phyloP scores from a whole-genome alignment of 371 early-diverging fungal species.

The Antonospora locustae region DNA sequence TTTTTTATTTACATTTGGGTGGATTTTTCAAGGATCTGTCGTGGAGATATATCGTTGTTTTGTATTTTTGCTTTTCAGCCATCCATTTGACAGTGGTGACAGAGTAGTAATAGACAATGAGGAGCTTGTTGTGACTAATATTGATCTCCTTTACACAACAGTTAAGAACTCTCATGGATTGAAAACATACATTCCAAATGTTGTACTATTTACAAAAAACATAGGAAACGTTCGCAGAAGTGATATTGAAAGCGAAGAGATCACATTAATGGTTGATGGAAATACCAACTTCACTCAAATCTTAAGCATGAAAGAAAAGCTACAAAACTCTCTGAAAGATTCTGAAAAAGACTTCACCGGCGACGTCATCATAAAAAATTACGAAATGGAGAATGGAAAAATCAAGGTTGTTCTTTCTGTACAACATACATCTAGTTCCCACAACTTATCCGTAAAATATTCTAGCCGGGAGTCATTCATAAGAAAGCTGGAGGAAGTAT shows the following conservation, averaged over 20 bases:
- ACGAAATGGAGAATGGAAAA: conserved; percentile 17
- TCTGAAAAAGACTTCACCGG: conserved; percentile 37
- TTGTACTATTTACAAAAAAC: conserved; percentile 32
- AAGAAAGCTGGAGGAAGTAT: conserved; percentile 28
- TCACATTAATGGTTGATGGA: conserved; percentile 27
- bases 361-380: conserved; percentile 30
- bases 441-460: conserved; percentile 36
- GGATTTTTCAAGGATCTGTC: conserved; percentile 54
- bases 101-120: conserved; percentile 43
- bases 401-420: conserved; percentile 33
- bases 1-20: conserved; percentile 49
- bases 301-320: conserved; percentile 26
- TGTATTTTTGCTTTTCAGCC: conserved; percentile 51
- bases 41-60: conserved; percentile 54
- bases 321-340: conserved; percentile 21
- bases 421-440: conserved; percentile 51
- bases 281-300: conserved; percentile 32
- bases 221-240: conserved; percentile 53
- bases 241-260: conserved; percentile 36
- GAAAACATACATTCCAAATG: conserved; percentile 50
- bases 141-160: conserved; percentile 50
- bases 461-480: conserved; percentile 27
- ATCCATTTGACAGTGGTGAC: conserved; percentile 54
- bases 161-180: conserved; percentile 44
- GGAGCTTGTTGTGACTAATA: conserved; percentile 40